These are phyloP conservation scores for Phaffia rhodozyma DNA, from an alignment of 1,284 basidiomycete genomes.

Conservation along the genomic window DNA sequence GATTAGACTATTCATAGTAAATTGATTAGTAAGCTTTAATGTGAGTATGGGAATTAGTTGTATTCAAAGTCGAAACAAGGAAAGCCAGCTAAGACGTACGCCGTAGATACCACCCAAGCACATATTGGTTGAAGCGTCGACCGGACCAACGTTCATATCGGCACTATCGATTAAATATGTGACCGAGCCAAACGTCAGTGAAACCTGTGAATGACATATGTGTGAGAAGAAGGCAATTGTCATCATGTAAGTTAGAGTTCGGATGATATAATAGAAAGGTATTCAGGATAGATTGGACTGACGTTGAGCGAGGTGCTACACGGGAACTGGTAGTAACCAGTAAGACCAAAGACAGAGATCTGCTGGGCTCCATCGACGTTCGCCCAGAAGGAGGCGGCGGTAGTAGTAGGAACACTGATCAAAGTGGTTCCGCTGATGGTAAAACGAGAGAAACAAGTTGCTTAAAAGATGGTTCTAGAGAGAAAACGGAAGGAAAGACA, in stretches of 20 bases:
- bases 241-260: no score
- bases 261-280: no score
- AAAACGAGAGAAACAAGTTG: background rate
- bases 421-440: conserved; percentile 60
- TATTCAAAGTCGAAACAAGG: no score
- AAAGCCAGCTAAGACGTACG: conserved; percentile 20
- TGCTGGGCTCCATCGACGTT: conserved; percentile 56
- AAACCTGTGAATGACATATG: conserved; percentile 12
- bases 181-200: conserved; percentile 59
- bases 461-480: no score
- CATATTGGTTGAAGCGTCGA: conserved; percentile 32
- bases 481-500: no score
- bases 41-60: no score
- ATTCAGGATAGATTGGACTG: background rate
- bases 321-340: conserved; percentile 61
- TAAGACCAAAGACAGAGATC: conserved; percentile 46
- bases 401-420: conserved; percentile 59
- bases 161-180: conserved; percentile 50
- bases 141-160: conserved; percentile 59
- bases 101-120: conserved; percentile 36
- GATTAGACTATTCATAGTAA: conserved; percentile 1
- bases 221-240: background rate
- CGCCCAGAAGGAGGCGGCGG: conserved; percentile 54
- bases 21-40: no score
- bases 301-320: conserved; percentile 59